Conservation (phyloP, 768 basidiomycete genomes). For the Boletus tomentosulus region DNA sequence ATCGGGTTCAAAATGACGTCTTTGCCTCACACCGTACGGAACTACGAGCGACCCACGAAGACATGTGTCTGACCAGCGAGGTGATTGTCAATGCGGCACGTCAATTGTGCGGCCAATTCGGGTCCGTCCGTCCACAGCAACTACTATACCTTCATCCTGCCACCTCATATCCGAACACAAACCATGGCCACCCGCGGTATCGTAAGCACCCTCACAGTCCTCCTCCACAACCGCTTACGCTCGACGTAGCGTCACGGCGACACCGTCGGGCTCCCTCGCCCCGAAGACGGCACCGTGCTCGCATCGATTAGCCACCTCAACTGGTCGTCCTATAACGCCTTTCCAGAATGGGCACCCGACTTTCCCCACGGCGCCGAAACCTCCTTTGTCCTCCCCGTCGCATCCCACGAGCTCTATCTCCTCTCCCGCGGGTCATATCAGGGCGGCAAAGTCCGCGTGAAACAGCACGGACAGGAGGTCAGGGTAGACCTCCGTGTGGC, state of each 20-base stretch:
- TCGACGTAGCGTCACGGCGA: background rate
- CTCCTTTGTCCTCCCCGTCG: slow-evolving; percentile 28
- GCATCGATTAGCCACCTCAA: slow-evolving; percentile 5
- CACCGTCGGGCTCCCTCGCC: slow-evolving; percentile 2
- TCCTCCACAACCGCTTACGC: too few relatives aligned
- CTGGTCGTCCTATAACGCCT: slow-evolving; percentile 10
- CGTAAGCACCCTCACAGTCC: background rate
- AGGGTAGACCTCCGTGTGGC: slow-evolving; percentile 28
- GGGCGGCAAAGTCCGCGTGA: slow-evolving; percentile 16
- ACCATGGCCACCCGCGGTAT: too few relatives aligned
- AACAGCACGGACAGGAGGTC: slow-evolving; percentile 18
- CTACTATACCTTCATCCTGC: slow-evolving; percentile 6
- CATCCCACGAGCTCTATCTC: slow-evolving; percentile 30
- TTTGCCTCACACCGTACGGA: background rate
- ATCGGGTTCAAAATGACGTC: slow-evolving; percentile 8
- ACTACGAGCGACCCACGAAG: too few relatives aligned
- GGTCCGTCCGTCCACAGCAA: slow-evolving; percentile 8
- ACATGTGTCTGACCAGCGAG: too few relatives aligned
- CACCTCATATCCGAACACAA: slow-evolving; percentile 11
- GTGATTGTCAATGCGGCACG: too few relatives aligned
- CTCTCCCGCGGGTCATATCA: slow-evolving; percentile 32
- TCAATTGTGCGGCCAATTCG: background rate
- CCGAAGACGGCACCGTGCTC: slow-evolving; percentile 16
- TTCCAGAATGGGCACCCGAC: slow-evolving; percentile 16
- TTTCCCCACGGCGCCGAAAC: slow-evolving; percentile 18